Evolutionary conservation across 768 basidiomycete species (phyloP).

Genomic region (Austroboletus eburneus): DNA sequence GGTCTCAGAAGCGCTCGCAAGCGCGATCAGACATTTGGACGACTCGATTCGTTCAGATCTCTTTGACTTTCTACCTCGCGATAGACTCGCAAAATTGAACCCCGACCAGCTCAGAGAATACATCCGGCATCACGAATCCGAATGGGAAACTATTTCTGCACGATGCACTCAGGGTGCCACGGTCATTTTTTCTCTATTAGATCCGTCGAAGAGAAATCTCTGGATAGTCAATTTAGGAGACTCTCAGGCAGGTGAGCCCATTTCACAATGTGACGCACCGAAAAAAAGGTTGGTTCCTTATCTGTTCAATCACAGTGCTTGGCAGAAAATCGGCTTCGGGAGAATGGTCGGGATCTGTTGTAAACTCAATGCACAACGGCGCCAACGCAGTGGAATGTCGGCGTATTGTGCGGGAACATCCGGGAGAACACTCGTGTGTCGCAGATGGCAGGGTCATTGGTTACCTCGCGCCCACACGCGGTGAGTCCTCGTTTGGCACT

Average conservation of each 20-base stretch:
- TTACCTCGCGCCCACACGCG: slow-evolving; percentile 37
- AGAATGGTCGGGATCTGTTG: slow-evolving; percentile 15
- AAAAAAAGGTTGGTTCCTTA: slow-evolving; percentile 5
- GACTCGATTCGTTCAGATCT: slow-evolving; percentile 41
- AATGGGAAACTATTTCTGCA: slow-evolving; percentile 34
- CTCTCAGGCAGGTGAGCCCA: slow-evolving; percentile 31
- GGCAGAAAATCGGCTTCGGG: slow-evolving; percentile 16
- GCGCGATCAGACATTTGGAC: slow-evolving; percentile 40
- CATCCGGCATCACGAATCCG: slow-evolving; percentile 33
- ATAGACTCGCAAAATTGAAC: slow-evolving; percentile 33
- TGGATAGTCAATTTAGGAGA: slow-evolving; percentile 35
- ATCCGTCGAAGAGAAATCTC: slow-evolving; percentile 24
- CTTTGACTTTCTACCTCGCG: slow-evolving; percentile 39
- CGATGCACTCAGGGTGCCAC: slow-evolving; percentile 33
- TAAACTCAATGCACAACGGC: slow-evolving; percentile 32
- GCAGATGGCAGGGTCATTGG: slow-evolving; percentile 33
- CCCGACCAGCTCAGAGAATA: slow-evolving; percentile 38
- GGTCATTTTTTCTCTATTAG: slow-evolving; percentile 30
- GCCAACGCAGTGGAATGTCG: slow-evolving; percentile 24
- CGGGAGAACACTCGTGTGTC: slow-evolving; percentile 29
- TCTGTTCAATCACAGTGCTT: slow-evolving; percentile 13
- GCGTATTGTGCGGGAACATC: slow-evolving; percentile 29
- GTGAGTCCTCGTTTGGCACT: slow-evolving; percentile 20
- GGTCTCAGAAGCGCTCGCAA: slow-evolving; percentile 37
- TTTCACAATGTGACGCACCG: too few species aligned